Base-by-base conservation (phyloP, 352 stramenopile genomes). In the Globisporangium viniferum region DNA sequence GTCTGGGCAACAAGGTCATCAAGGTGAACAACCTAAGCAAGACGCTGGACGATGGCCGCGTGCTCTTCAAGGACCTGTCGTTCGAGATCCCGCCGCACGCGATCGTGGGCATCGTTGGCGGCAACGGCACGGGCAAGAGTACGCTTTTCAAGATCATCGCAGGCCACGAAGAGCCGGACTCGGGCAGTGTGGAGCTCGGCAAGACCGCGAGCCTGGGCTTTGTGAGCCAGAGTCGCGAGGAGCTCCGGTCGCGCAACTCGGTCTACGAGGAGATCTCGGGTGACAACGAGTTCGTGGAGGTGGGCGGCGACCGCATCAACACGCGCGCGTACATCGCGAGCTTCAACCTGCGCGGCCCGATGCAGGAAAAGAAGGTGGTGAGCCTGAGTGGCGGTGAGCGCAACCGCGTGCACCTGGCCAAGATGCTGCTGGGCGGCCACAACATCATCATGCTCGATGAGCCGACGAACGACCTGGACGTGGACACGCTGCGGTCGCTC, bases 111-210 rank as follows among this genome's bases (percentile, higher is more conserved):
- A 94, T 99, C 58, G 86, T 99, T n/a, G 98, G 98, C 31, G 88
- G 94, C 31, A 99, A 99, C 80, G 98, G 97, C 57, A 97, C 92
- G 55, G 97, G 97, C 35, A 99, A 99, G 76, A 97, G 79, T 57
- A 99, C 97, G 33, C 79, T 99, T 3, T 91, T 99, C 51, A 97
- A 98, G 64, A 88, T 99, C 60, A 82, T 99, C 49, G 85, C 98
- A 15, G 97, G 93, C 3, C 84, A 90, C 46, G 96, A 99, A 73
- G 75, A 77, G 33, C 78, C 83, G 22, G 95, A 98, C 73, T 75
- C 84, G 7, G 96, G 91, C 41, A 80, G 35, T 0, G 78, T 96
- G 24, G 81, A 86, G 63, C 67, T 93, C 0, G 85, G 87, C 18
- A 92, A 93, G 74, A 95, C 86, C 2, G 88, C 93, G 64, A 88